Percentiles rank a stretch among this genome's conserved stretches.
These are phyloP conservation scores for Botrytis cinerea DNA, from an alignment of 2,329 filamentous ascomycete genomes.

Conservation along the genomic window DNA sequence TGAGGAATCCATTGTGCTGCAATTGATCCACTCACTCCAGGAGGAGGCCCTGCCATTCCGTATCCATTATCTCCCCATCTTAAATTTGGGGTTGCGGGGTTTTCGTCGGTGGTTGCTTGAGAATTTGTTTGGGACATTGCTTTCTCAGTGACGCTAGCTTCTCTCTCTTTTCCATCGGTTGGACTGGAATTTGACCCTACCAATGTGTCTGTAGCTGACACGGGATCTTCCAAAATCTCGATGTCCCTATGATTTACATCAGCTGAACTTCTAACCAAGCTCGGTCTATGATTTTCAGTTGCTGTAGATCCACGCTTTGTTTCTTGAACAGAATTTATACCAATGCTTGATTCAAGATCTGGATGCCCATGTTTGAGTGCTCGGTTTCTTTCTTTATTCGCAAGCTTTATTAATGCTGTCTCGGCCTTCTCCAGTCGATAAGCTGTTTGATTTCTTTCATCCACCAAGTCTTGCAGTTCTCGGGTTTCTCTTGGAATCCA, in stretches of 20 bases:
- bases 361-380: constrained; percentile 52
- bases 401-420: constrained; percentile 60
- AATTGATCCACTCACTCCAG: constrained; percentile 43
- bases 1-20: constrained; percentile 43
- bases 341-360: constrained; percentile 35
- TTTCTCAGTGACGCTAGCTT: constrained; percentile 17
- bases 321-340: constrained; percentile 20
- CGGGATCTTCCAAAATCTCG: constrained; percentile 2
- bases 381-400: constrained; percentile 57
- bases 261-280: not conserved
- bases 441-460: constrained; percentile 58
- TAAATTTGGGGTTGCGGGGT: not conserved
- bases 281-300: not conserved
- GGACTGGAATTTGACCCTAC: not conserved
- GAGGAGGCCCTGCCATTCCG: constrained; percentile 31
- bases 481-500: constrained; percentile 63
- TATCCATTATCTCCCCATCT: constrained; percentile 28
- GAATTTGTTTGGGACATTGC: constrained; percentile 9
- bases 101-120: not conserved
- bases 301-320: not conserved
- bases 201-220: not conserved
- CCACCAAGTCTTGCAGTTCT: constrained; percentile 60
- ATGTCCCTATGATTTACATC: not conserved
- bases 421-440: constrained; percentile 65
- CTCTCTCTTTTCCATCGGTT: constrained; percentile 11